Evolutionary conservation across 768 basidiomycete genomes (phyloP), one percentile per base, ranked within the genome.

Genomic region (Psilocybe cyanescens): DNA sequence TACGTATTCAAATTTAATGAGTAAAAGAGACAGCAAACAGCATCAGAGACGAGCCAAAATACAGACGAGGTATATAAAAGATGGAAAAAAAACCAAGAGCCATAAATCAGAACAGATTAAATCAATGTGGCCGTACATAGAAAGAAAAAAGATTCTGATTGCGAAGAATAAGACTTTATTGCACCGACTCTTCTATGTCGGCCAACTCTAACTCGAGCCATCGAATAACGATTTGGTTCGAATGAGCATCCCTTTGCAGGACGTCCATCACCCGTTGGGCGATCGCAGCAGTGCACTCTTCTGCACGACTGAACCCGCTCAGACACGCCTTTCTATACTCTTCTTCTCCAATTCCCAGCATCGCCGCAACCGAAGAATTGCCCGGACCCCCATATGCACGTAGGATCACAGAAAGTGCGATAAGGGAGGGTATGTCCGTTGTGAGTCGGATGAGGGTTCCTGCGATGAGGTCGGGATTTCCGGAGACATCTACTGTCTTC

Each of bases 281-380:
- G 51, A 92, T 84, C 4, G 82, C 75, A 19, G 74, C 74, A 47
- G 86, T 86, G 65, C 86, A 90, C 67, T 92, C 89, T 64, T 93
- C 91, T 41, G 91, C 92, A 57, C 90, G 79, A 12, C 88, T 86
- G 70, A 93, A 94, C 19, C 92, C 92, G 45, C 84, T 76, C 39
- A 94, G 74, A 71, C 87, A 92, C 39, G 83, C 84, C 65, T 79
- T 83, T 59, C 91, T 80, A 67, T 93, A 94, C 63, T 84, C 83
- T 7, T 79, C 81, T 65, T 88, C 90, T 0, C 82, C 66, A 6
- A 92, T 69, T 19, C 84, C 84, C 44, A 92, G 72, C 63, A 91
- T 78, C 17, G 75, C 67, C 9, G 87, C 73, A 51, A 92, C 81
- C 2, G 81, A 79, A 4, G 74, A 72, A 30, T 71, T 72, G 16